A percentile compares a stretch with the other conserved stretches of the same genome.
phyloP scores from a whole-genome alignment of 164 flowering plant genomes.

The Chloranthus sessilifolius region DNA sequence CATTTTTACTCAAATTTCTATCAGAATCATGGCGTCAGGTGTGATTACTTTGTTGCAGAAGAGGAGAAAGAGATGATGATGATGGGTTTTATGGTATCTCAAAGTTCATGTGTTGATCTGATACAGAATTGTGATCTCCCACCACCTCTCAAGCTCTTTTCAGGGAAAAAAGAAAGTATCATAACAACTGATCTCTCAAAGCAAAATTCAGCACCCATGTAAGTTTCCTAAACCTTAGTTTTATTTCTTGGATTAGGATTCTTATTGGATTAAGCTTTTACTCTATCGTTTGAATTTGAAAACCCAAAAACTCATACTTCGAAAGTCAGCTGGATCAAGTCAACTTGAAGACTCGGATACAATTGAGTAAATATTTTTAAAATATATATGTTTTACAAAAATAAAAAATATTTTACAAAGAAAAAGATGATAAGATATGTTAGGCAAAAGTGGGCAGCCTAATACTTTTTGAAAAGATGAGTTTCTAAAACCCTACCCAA shows the following conservation, averaged over 20 bases:
- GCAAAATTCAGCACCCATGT: constrained; percentile 1
- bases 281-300: no score
- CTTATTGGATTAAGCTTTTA: not conserved
- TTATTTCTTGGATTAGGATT: not conserved
- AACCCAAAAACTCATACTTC: no score
- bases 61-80: constrained; percentile 6
- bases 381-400: no score
- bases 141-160: constrained; percentile 10
- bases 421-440: no score
- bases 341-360: no score
- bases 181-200: not conserved
- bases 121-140: constrained; percentile 17
- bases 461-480: no score
- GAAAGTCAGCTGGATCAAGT: no score
- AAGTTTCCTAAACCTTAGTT: no score
- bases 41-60: not conserved
- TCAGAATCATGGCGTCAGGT: not conserved
- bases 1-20: not conserved
- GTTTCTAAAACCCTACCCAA: no score
- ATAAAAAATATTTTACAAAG: no score
- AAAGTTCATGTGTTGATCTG: constrained; percentile 3
- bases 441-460: no score
- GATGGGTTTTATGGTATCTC: constrained; percentile 7
- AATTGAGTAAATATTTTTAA: no score
- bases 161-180: constrained; percentile 2